A percentile compares a stretch with the other conserved stretches of the same genome.
Conservation (phyloP, 208 protist species). For the Leishmania tropica region DNA sequence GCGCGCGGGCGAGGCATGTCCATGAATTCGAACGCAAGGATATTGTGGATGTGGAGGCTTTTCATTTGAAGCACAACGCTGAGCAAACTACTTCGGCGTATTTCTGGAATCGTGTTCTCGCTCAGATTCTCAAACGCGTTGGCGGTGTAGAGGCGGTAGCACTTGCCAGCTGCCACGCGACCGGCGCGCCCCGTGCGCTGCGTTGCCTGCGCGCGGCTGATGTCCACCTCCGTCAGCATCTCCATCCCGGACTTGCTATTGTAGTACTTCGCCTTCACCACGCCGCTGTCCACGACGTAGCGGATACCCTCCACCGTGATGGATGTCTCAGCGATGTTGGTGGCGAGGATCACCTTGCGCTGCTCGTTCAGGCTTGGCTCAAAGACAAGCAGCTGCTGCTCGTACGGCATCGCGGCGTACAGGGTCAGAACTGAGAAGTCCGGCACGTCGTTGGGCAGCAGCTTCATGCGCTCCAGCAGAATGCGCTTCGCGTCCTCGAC, state of each 20-base stretch:
- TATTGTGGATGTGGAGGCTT: constrained; percentile 96
- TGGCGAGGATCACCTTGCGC: constrained; percentile 97
- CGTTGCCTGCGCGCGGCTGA: constrained; percentile 93
- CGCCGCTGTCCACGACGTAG: constrained; percentile 98
- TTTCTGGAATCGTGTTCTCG: constrained; percentile 97
- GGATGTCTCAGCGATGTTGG: constrained; percentile 99
- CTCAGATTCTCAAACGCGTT: constrained; percentile 95
- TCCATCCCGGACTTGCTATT: constrained; percentile 98
- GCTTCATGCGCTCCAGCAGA: constrained; percentile 76
- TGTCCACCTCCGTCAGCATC: constrained; percentile 93
- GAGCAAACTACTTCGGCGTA: constrained; percentile 97
- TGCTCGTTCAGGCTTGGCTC: constrained; percentile 86
- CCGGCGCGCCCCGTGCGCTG: constrained; percentile 98
- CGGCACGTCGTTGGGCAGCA: constrained; percentile 60
- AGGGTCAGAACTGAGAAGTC: constrained; percentile 82
- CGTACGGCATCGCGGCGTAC: constrained; percentile 97
- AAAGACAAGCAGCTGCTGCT: constrained; percentile 97
- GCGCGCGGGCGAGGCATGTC: constrained; percentile 94
- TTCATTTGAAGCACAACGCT: constrained; percentile 97
- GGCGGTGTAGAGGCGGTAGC: constrained; percentile 98
- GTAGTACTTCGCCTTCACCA: constrained; percentile 98
- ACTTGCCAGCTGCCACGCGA: constrained; percentile 96
- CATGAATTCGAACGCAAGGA: constrained; percentile 99
- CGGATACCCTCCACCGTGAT: constrained; percentile 99
- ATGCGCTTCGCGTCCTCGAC: constrained; percentile 90